Evolutionary conservation across 192 early-diverging fungal genomes (phyloP).

Genomic region (Coemansia sp.): DNA sequence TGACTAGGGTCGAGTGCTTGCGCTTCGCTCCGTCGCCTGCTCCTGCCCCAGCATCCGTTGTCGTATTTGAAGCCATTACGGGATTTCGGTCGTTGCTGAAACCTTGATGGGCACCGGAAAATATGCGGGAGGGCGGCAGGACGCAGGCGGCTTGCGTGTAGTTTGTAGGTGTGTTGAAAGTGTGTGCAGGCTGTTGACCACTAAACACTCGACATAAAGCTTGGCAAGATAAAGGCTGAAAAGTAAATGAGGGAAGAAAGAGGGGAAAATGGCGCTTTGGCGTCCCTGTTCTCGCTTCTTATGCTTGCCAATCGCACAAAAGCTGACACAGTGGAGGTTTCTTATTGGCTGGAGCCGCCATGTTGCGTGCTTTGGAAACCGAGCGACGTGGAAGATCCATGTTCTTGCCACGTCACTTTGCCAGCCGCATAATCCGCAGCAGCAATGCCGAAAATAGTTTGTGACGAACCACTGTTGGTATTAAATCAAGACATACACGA

Average conservation of each 20-base stretch:
- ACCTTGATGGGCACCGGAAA: neutral
- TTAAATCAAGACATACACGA: neutral
- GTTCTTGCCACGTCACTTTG: neutral
- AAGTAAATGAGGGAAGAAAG: slow-evolving; percentile 5
- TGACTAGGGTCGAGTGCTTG: slow-evolving; percentile 34
- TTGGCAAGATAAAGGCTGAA: slow-evolving; percentile 1
- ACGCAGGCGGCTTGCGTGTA: slow-evolving; percentile 1
- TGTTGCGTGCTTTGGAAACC: neutral
- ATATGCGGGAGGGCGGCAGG: neutral
- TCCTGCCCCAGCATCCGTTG: slow-evolving; percentile 26
- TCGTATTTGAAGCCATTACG: slow-evolving; percentile 8
- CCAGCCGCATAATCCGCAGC: neutral
- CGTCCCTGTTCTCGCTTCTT: neutral
- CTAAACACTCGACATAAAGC: neutral
- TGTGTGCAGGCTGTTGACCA: neutral
- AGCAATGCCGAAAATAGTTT: neutral
- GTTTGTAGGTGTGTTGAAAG: neutral
- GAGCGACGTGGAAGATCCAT: neutral
- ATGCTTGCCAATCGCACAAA: neutral
- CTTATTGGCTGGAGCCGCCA: slow-evolving; percentile 10
- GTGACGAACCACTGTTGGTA: neutral
- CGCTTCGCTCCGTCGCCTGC: slow-evolving; percentile 35
- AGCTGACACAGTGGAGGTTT: slow-evolving; percentile 36
- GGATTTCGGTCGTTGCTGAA: neutral
- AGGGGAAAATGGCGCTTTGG: neutral